Evolutionary conservation across 768 basidiomycete species (phyloP).

Genomic region (Megacollybia marginata): DNA sequence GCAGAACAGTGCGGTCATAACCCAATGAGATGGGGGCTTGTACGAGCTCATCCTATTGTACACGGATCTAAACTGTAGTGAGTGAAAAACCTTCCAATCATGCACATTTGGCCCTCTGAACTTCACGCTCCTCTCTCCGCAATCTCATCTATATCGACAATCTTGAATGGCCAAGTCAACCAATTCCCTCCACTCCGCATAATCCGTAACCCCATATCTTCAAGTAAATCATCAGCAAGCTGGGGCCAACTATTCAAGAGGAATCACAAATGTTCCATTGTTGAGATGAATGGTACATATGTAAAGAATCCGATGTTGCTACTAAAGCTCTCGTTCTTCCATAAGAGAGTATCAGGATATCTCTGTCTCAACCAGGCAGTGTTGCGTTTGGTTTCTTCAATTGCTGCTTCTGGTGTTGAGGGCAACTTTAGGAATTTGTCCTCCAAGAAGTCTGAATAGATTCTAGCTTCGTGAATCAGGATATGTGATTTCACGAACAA

Average conservation of each 20-base stretch:
- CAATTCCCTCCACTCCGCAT: constrained; percentile 57
- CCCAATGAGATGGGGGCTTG: too few species aligned
- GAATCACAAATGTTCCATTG: not conserved
- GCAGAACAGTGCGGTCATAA: too few species aligned
- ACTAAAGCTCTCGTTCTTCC: constrained; percentile 8
- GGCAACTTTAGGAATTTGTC: constrained; percentile 44
- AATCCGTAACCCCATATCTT: constrained; percentile 45
- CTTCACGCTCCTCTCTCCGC: constrained; percentile 29
- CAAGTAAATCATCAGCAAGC: constrained; percentile 44
- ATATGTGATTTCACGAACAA: too few species aligned
- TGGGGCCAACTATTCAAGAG: constrained; percentile 50
- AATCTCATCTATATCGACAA: constrained; percentile 42
- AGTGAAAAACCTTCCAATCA: too few species aligned
- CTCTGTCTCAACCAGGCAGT: constrained; percentile 50
- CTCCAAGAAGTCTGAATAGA: constrained; percentile 41
- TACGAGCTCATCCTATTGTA: too few species aligned
- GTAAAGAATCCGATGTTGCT: not conserved
- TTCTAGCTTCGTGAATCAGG: too few species aligned
- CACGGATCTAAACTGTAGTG: too few species aligned
- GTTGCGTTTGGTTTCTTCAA: constrained; percentile 31
- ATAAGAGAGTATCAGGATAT: constrained; percentile 38
- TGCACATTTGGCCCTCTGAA: too few species aligned
- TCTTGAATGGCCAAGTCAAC: constrained; percentile 58
- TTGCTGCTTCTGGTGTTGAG: constrained; percentile 38
- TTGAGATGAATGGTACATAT: not conserved